Conservation (phyloP, 306 rosid species). For the Dicorynia guianensis region DNA sequence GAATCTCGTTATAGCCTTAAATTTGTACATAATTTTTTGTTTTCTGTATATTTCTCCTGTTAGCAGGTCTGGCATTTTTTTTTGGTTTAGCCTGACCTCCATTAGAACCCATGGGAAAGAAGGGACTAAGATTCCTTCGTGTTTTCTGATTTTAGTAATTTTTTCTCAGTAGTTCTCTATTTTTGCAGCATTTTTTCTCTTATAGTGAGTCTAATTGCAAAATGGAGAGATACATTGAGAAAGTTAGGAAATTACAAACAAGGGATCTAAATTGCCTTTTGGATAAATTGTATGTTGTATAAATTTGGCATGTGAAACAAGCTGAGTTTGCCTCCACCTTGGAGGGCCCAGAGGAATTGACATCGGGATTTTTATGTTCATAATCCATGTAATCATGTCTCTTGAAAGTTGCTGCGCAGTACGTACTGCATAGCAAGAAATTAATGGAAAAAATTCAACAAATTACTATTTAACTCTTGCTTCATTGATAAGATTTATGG, state of each 20-base stretch:
- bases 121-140: not conserved
- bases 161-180: no score
- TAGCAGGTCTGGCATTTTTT: conserved; percentile 55
- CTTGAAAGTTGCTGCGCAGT: no score
- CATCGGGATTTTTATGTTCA: conserved; percentile 4
- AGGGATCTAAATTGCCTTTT: not conserved
- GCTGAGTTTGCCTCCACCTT: conserved; percentile 24
- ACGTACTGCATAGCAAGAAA: not conserved
- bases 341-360: not conserved
- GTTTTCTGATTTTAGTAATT: not conserved
- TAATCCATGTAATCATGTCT: not conserved
- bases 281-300: conserved; percentile 21
- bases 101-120: conserved; percentile 7
- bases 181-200: no score
- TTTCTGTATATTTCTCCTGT: conserved; percentile 40
- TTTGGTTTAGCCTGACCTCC: conserved; percentile 53
- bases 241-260: no score
- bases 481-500: not conserved
- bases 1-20: conserved; percentile 31
- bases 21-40: conserved; percentile 43
- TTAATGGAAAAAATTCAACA: not conserved
- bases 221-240: no score
- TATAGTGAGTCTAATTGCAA: no score
- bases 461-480: not conserved
- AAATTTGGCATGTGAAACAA: conserved; percentile 12